phyloP scores from a whole-genome alignment of 176 grass and related monocot species.

The Rhynchospora breviuscula region DNA sequence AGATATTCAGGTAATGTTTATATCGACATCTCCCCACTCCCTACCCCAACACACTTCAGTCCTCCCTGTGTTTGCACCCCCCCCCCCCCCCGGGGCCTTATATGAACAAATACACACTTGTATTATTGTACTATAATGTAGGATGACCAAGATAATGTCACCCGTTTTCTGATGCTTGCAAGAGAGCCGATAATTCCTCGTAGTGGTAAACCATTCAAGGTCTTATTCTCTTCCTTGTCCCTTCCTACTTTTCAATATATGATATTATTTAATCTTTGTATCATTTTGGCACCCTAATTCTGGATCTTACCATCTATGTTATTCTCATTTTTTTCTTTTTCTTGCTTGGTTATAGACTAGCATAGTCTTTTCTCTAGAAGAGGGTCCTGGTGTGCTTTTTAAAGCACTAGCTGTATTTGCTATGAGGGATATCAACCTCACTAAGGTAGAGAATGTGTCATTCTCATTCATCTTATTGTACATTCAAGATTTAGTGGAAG shows the following conservation, averaged over 20 bases:
- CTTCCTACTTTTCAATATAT: not conserved
- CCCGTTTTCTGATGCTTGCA: constrained; percentile 74
- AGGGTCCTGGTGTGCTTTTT: constrained; percentile 81
- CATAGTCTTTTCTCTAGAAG: constrained; percentile 93
- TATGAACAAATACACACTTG: constrained; percentile 1
- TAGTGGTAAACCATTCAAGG: constrained; percentile 74
- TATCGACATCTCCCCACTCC: not conserved
- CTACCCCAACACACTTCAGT: not conserved
- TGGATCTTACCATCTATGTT: constrained; percentile 10
- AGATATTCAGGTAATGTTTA: constrained; percentile 72
- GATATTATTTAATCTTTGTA: not conserved
- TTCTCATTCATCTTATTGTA: constrained; percentile 23
- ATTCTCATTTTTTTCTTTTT: constrained; percentile 25
- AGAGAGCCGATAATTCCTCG: constrained; percentile 78
- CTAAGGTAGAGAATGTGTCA: constrained; percentile 46
- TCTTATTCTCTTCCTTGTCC: constrained; percentile 7
- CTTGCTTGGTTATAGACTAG: constrained; percentile 45
- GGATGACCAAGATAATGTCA: constrained; percentile 80
- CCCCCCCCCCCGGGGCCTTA: too few species aligned
- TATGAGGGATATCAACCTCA: constrained; percentile 73
- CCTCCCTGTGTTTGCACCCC: not conserved
- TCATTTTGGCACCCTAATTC: not conserved
- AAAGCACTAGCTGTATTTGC: constrained; percentile 82
- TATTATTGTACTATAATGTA: constrained; percentile 21
- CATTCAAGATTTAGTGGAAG: constrained; percentile 18